Conservation (phyloP, 768 basidiomycete species). For the Tulasnella calospora region DNA sequence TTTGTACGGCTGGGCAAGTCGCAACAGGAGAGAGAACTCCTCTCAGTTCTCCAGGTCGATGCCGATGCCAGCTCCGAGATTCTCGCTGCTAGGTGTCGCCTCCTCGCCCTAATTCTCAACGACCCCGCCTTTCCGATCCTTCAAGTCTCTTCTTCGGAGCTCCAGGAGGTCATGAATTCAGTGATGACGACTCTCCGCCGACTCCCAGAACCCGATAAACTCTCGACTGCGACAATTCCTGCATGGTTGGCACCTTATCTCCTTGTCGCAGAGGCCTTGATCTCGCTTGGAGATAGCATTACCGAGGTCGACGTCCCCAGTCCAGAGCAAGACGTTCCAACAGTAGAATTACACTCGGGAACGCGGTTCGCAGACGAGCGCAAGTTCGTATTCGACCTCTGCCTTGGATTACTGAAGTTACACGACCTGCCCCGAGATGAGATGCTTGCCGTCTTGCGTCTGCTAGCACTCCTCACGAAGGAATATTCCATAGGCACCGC, state of each 20-base stretch:
- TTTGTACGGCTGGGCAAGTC: constrained; percentile 60
- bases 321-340: constrained; percentile 44
- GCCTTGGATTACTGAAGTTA: constrained; percentile 61
- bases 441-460: constrained; percentile 70
- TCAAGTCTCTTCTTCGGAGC: constrained; percentile 43
- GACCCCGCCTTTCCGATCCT: constrained; percentile 60
- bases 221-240: constrained; percentile 46
- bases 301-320: constrained; percentile 59
- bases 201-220: constrained; percentile 44
- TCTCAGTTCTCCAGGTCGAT: constrained; percentile 44
- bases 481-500: constrained; percentile 58
- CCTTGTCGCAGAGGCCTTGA: constrained; percentile 77
- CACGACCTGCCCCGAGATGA: constrained; percentile 71
- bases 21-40: constrained; percentile 1
- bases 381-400: constrained; percentile 66
- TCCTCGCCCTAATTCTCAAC: constrained; percentile 76
- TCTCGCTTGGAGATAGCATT: constrained; percentile 72
- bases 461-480: constrained; percentile 80
- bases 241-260: constrained; percentile 86
- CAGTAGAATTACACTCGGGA: constrained; percentile 41
- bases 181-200: constrained; percentile 60
- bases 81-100: constrained; percentile 73
- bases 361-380: constrained; percentile 60
- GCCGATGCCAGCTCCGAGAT: constrained; percentile 63
- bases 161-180: constrained; percentile 58